Conservation (phyloP, 2,329 filamentous ascomycete genomes). For the Myriosclerotinia curreyana region DNA sequence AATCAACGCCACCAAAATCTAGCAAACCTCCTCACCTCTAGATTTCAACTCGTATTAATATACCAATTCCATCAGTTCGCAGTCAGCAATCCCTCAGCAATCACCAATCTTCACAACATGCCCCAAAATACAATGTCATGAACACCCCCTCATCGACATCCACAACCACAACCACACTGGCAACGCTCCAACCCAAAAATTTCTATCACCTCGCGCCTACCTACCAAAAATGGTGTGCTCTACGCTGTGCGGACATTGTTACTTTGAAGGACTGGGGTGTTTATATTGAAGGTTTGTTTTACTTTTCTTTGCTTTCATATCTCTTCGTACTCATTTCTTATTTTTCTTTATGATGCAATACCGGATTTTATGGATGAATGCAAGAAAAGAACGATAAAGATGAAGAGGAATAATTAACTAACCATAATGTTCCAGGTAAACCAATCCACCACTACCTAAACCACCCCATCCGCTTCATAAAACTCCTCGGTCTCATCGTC, state of each 20-base stretch:
- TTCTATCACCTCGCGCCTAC: conserved; percentile 63
- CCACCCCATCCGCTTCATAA: conserved; percentile 73
- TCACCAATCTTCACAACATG: background rate
- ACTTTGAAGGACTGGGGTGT: conserved; percentile 47
- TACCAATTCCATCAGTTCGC: background rate
- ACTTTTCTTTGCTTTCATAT: background rate
- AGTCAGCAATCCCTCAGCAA: background rate
- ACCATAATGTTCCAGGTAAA: conserved; percentile 43
- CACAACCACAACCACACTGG: conserved; percentile 34
- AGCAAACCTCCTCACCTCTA: background rate
- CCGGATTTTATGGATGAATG: background rate
- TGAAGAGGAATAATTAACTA: background rate
- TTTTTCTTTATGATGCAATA: too few species aligned
- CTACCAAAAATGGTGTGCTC: conserved; percentile 56
- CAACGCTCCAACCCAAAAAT: conserved; percentile 53
- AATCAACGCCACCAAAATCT: background rate
- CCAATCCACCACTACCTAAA: conserved; percentile 64
- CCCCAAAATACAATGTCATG: conserved; percentile 48
- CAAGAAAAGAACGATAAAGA: background rate
- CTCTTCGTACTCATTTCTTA: too few species aligned
- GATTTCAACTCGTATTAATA: background rate
- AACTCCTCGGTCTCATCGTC: conserved; percentile 67
- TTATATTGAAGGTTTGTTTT: conserved; percentile 50
- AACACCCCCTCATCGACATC: conserved; percentile 35
- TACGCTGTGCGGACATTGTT: conserved; percentile 52